Base-by-base conservation (phyloP, 371 early-diverging fungal genomes). In the Rhizomucor pusillus region DNA sequence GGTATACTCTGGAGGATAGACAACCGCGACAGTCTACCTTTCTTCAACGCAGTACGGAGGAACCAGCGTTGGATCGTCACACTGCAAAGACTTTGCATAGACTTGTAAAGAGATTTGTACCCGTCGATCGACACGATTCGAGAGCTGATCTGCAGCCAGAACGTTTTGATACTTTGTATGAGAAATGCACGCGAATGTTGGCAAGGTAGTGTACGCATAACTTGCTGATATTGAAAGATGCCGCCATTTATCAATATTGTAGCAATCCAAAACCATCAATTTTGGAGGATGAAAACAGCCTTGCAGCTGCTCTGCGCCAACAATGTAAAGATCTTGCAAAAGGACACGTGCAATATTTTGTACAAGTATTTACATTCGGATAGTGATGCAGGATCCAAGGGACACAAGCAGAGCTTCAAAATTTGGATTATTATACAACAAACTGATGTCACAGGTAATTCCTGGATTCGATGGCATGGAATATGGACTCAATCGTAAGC, bases 231-330 rank as follows among this genome's bases (percentile, higher is more conserved):
- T 40, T 29, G 5, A 13, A 12, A 35, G n/a, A 40, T 5, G 35
- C 14, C 20, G 43, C 20, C 16, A 37, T 39, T 34, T 23, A 53
- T 23, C 13, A 20, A 12, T 44, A 9, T 11, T 14, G 16, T 62
- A 88, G 90, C 72, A 82, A 79, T 29, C 56, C 86, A 13, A 65
- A 77, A 13, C 82, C 90, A 1, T 66, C 90, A 0, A 69, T 80
- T 18, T 62, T 75, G 0, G 68, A 77, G 29, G 86, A 89, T 59
- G 90, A 89, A 54, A 58, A 72, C 13, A 66, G 78, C 36, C 59
- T 90, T 12, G 80, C 81, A 10, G 85, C 83, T 52, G 64, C 71
- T 19, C 83, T 91, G 63, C 86, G 88, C 46, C 83, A 86, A 62
- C 81, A 84, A 57, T 63, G 88, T 85, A 66, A 67, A 69, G 40